Evolutionary conservation across 805 yeast species (phyloP).

Genomic region (Nakazawaea siamensis): DNA sequence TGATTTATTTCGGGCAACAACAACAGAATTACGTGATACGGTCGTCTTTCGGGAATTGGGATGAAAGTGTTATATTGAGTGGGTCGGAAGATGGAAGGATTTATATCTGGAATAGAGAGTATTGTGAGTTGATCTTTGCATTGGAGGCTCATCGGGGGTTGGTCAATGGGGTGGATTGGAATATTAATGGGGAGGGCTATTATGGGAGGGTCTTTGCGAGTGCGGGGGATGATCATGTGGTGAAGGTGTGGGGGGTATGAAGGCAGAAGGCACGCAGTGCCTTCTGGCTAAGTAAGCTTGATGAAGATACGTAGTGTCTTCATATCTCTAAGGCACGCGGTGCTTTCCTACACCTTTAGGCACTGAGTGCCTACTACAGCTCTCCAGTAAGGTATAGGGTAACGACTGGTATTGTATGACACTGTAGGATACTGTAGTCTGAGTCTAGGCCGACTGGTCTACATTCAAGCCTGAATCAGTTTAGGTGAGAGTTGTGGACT

Average conservation of each 20-base stretch:
- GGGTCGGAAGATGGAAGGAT: conserved; percentile 80
- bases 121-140: conserved; percentile 56
- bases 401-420: too few species aligned
- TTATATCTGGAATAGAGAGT: conserved; percentile 69
- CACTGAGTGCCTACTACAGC: too few species aligned
- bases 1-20: conserved; percentile 63
- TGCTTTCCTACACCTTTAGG: too few species aligned
- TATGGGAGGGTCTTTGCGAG: conserved; percentile 52
- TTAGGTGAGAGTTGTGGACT: too few species aligned
- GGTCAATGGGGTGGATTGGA: conserved; percentile 80
- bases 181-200: conserved; percentile 19
- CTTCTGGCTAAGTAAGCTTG: too few species aligned
- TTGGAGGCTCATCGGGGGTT: conserved; percentile 56
- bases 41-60: conserved; percentile 66
- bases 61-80: conserved; percentile 63
- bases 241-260: conserved; percentile 53
- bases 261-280: too few species aligned
- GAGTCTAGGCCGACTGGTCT: too few species aligned
- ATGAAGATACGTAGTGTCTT: too few species aligned
- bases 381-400: too few species aligned
- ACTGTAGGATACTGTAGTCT: too few species aligned
- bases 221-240: conserved; percentile 73
- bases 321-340: too few species aligned
- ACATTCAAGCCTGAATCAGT: too few species aligned
- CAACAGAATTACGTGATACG: conserved; percentile 66